Base-by-base conservation (phyloP, 169 alveolate genomes). In the Plasmodium sp. region DNA sequence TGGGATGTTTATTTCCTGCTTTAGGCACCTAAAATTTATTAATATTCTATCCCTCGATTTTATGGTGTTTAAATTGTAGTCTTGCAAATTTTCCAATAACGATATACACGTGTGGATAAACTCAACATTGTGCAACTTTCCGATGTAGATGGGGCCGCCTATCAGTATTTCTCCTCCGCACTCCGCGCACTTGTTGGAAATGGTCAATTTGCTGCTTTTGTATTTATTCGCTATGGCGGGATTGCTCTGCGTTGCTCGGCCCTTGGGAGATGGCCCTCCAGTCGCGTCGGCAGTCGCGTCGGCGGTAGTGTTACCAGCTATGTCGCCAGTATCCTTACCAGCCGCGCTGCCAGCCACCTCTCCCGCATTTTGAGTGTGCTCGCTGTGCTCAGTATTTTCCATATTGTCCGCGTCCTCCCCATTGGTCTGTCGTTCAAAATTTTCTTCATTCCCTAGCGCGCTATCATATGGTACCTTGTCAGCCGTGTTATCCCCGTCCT, bases 61-160 rank as follows among this genome's bases (percentile, higher is more conserved):
- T 51, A 92, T 92, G 58, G 80, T 67, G 75, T 81, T 73, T 73
- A 92, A 92, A 82, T 82, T 73, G 41, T 92, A 48, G 12, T 92
- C 73, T 33, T 92, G 56, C 31, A 82, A 22, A 67, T 92, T 81
- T 73, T 92, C 95, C 74, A 48, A 43, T 54, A 81, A 54, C 33
- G 92, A 45, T 83, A 73, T 77, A 92, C 96, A 92, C 83, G 93
- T 56, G 41, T 72, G 34, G 5, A 97, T 96, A 84, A 97, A 97
- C 3, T 95, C 96, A 62, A 51, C 73, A 54, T 97, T 96, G 92
- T 97, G 98, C 10, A 97, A 51, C 54, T 84, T 82, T 1, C 98
- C 98, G 16, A 95, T 95, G 79, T 97, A 97, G 14, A 97, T 84
- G 22, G 98, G 98, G 4, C 98, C 98, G 16, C 97, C 98, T 31